Base-by-base conservation (phyloP, 2,329 filamentous ascomycete genomes). In the Cytospora leucostoma region DNA sequence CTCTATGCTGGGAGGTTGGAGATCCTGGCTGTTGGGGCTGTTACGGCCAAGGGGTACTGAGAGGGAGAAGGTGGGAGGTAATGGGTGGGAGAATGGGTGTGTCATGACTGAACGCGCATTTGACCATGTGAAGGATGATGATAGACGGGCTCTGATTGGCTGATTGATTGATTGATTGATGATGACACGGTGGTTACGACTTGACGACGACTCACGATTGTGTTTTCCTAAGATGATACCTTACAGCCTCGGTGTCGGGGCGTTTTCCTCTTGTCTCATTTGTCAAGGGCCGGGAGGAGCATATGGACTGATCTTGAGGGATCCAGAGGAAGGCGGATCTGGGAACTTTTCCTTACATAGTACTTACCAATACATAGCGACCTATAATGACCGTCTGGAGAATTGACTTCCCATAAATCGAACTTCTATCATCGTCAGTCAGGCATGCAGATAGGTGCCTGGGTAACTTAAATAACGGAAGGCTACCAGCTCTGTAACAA, bases 1-100 rank as follows among this genome's bases (percentile, higher is more conserved):
- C 71, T 95, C 21, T 96, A 96, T 75, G 85, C 85, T 15, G 84
- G 82, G 21, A 78, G 92, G 59, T 84, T 96, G 52, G 89, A 95
- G 73, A 78, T 80, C 4, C 75, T 96, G 61, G 90, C 90, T 12
- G 86, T 88, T 1, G 85, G 82, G 63, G 90, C 88, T 12, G 86
- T 90, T 12, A 89, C 84, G 37, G 76, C 72, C 27, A 75, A 71
- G 68, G 70, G 71, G 15, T 70, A 67, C 27, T 66, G 44, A 66
- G 4, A 15, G 40, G 17, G 17, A 44, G 17, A 2, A 2, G 17
- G 40, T 6, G 17, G 7, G n/a, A 10, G 17, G 40, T n/a, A 7
- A 7, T 7, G 10, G 40, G 40, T 7, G 3, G n/a, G n/a, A n/a
- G 40, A 7, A 7, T 7, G 10, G 40, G 40, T 7, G 3, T 4